Evolutionary conservation across 495 filamentous ascomycete genomes (phyloP), one percentile per base, ranked within the genome.

Genomic region (Chaetomium fimeti): DNA sequence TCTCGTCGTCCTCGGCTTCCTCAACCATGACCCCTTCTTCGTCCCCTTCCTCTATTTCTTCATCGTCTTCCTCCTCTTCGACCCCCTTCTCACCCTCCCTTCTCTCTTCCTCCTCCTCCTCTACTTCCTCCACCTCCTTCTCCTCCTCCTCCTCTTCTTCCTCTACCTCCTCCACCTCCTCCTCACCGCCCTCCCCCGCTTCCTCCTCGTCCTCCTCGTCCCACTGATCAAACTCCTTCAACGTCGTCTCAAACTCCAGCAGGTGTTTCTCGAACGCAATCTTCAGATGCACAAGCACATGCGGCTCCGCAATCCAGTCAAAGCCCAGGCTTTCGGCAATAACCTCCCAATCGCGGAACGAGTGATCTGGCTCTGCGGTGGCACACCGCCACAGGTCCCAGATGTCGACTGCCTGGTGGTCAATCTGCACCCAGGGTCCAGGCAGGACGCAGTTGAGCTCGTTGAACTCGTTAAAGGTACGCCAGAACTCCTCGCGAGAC

Each of bases 381-480:
- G 72, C 70, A 22, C 70, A 72, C 11, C 65, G 60, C 76, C 77
- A 79, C 2, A 78, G 55, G 8, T 76, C 61, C 77, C 77, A 79
- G n/a, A 72, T 42, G 24, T 69, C 66, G 8, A 80, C 64, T 6
- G 66, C 60, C 36, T 40, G 69, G 11, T 63, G 49, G 2, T 65
- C 67, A 43, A 78, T 64, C 27, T 68, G 71, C 2, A 66, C 63
- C 63, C 67, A 77, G 2, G 65, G 64, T 6, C 56, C 43, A 4
- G 64, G 66, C 11, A 24, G 40, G 12, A 49, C 40, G 2, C 55
- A 65, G 20, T 36, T 22, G 7, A 16, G 2, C 27, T 70, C 57
- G 27, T 69, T 56, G 20, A 64, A 79, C 2, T 0, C 20, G 11
- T 68, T 58, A 42, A 78, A 74, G 55, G 72, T 54, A 13, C 28